Percentiles rank a stretch among this genome's conserved stretches.
phyloP scores from a whole-genome alignment of 805 yeast species.

The Ogataea corticis region DNA sequence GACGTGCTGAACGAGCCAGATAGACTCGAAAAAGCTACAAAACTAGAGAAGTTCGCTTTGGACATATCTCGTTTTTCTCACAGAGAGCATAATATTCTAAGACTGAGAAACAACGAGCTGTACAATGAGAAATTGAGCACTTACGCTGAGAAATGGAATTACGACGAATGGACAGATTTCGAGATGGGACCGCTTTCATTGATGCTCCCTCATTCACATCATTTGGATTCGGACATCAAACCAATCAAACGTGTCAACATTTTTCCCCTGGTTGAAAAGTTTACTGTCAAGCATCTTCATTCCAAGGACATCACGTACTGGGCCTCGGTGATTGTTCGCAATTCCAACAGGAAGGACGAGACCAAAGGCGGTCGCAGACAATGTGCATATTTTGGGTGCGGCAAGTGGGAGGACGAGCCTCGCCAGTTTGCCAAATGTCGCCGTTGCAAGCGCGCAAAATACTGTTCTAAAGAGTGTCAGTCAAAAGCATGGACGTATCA shows the following conservation, averaged over 20 bases:
- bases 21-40: slow-evolving; percentile 27
- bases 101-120: slow-evolving; percentile 29
- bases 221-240: slow-evolving; percentile 32
- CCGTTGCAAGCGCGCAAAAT: slow-evolving; percentile 91
- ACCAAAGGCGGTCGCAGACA: slow-evolving; percentile 86
- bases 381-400: slow-evolving; percentile 92
- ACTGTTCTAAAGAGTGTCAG: slow-evolving; percentile 92
- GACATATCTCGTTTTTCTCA: slow-evolving; percentile 31
- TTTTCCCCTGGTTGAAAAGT: slow-evolving; percentile 90
- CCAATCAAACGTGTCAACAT: slow-evolving; percentile 60
- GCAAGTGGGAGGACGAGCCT: slow-evolving; percentile 89
- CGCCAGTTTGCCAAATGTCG: slow-evolving; percentile 94
- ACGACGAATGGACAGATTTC: slow-evolving; percentile 39
- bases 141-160: slow-evolving; percentile 44
- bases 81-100: slow-evolving; percentile 28
- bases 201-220: slow-evolving; percentile 22
- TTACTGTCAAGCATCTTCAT: slow-evolving; percentile 64
- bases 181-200: slow-evolving; percentile 30
- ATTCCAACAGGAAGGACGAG: slow-evolving; percentile 91
- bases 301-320: slow-evolving; percentile 87
- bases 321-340: slow-evolving; percentile 98
- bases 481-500: slow-evolving; percentile 90
- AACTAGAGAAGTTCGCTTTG: slow-evolving; percentile 30
- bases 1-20: slow-evolving; percentile 23
- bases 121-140: slow-evolving; percentile 23